A percentile compares a stretch with the other conserved stretches of the same genome.
phyloP scores from a whole-genome alignment of 2,329 filamentous ascomycete genomes.

The Trichoderma hamatum region DNA sequence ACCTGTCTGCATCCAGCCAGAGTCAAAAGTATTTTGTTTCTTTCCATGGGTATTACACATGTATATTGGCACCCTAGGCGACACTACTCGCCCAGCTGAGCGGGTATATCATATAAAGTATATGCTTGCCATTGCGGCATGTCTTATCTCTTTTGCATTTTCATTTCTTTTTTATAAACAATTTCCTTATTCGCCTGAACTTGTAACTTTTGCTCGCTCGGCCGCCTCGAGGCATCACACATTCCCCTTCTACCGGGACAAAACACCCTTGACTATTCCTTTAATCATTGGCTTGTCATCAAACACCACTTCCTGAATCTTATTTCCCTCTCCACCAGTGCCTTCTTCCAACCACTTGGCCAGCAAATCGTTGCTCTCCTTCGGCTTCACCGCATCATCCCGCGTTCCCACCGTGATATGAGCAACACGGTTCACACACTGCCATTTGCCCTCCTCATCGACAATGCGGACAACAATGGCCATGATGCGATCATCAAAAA shows the following conservation, averaged over 20 bases:
- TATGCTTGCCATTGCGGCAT: background rate
- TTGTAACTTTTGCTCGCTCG: background rate
- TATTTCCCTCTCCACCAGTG: slow-evolving; percentile 43
- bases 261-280: slow-evolving; percentile 50
- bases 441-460: slow-evolving; percentile 60
- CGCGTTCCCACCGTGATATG: slow-evolving; percentile 91
- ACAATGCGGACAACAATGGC: slow-evolving; percentile 79
- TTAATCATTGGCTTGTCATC: slow-evolving; percentile 52
- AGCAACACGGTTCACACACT: slow-evolving; percentile 75
- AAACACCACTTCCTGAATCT: slow-evolving; percentile 54
- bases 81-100: background rate
- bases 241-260: slow-evolving; percentile 44
- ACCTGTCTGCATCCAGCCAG: background rate
- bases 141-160: background rate
- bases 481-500: slow-evolving; percentile 90
- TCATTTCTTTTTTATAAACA: background rate
- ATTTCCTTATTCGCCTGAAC: no score
- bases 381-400: slow-evolving; percentile 76
- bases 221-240: background rate
- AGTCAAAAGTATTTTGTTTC: background rate
- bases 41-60: background rate
- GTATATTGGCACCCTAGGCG: background rate
- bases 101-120: background rate
- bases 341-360: slow-evolving; percentile 70
- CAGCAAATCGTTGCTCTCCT: slow-evolving; percentile 89